Evolutionary conservation across 805 yeast species (phyloP), one percentile per base, ranked within the genome.

Genomic region (Candida insectalens): DNA sequence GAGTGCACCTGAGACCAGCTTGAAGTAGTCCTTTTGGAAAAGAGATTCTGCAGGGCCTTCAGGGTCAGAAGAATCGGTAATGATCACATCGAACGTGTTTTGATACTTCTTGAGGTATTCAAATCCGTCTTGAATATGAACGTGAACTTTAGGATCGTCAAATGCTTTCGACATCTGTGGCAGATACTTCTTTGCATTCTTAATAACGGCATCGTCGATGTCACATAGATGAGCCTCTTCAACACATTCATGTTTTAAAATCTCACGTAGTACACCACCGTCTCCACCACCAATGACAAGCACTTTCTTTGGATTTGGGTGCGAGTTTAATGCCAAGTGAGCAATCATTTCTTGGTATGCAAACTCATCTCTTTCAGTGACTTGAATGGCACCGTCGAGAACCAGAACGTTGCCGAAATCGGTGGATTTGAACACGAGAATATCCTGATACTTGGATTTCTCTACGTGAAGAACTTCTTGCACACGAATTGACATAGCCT

Each of bases 281-380:
- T 89, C 98, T 53, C 98, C 98, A 44, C 98, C 98, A 39, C 98
- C 98, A 53, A 89, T 83, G 43, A 89, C 97, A 36, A 89, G 68
- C 17, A 94, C 96, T 50, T 71, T 79, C 69, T 83, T 84, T 38
- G 97, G 97, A 65, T 83, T 77, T 49, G 95, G 88, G 63, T 92
- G 97, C 35, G 92, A 77, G 73, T 80, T 83, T 60, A 92, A 53
- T 5, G 95, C 95, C 52, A 92, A 69, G 62, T 89, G 96, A 27
- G 96, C 67, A 60, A 89, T 89, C 97, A 89, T 92, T 65, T 89
- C 98, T 67, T 92, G 98, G 69, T 88, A 89, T 19, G 96, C 75
- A 60, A 84, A 89, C 65, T 89, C 98, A 52, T 89, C 98, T 55
- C 97, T 78, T 65, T 89, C 97, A 33, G 97, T 85, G 38, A 80